Evolutionary conservation across 73 alveolate genomes (phyloP), one percentile per base, ranked within the genome.

Genomic region (Paramecium sonneborni): DNA sequence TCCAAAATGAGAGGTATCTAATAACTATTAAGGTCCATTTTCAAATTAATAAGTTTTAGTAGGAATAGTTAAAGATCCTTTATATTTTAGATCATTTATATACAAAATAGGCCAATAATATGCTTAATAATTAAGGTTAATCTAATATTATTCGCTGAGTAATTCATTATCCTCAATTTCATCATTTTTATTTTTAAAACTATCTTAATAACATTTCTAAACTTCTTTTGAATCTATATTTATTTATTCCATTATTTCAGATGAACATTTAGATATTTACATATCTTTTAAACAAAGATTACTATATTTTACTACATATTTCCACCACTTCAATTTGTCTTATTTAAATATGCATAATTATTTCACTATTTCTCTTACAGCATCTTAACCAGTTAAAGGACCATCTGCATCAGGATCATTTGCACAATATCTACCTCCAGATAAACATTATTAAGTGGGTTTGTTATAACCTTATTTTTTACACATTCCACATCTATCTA

Each of bases 391-490:
- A 21, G 93, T 35, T 57, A 37, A 39, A 5, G 93, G 93, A 30
- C 93, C 93, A 21, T 26, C 62, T 2, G 69, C 85, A 88, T 88
- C 93, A 23, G 93, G 93, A 76, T 88, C 93, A 3, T 32, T 68
- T 76, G 92, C 93, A 88, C 93, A 88, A 68, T 88, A 88, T 69
- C 90, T 34, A 67, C 93, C 93, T 0, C 93, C 93, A 39, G 84
- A 67, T 18, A 88, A 39, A 26, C 93, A 88, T 57, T 58, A n/a
- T 26, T 57, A 43, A 58, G 10, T 5, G 0, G 21, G 43, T 15
- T 20, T 21, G 32, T 11, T 12, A 9, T 12, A 72, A 72, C 32
- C 32, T 30, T 72, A 15, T 8, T 15, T 20, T 15, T 18, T 41
- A 30, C 58, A 32, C 1, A 10, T 10, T 1, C 86, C 57, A 38